phyloP scores from a whole-genome alignment of 306 rosid genomes.

The Cucumis melo region DNA sequence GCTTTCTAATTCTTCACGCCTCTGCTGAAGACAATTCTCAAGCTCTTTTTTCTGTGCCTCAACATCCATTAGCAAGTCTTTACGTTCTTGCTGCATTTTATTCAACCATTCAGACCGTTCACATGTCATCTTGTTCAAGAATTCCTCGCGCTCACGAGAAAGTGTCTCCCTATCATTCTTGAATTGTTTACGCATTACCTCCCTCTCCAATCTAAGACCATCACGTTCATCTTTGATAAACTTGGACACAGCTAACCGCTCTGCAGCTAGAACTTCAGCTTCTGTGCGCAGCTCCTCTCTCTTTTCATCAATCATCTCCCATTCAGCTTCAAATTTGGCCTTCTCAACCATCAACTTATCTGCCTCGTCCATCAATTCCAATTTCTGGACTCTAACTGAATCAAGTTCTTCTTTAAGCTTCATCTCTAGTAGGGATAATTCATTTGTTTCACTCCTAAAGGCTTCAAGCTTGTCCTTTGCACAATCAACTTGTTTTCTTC shows the following conservation, averaged over 20 bases:
- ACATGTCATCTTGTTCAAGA: slow-evolving; percentile 67
- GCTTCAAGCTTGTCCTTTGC: slow-evolving; percentile 51
- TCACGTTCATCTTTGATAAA: slow-evolving; percentile 69
- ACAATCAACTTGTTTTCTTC: slow-evolving; percentile 40
- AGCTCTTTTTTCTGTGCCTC: slow-evolving; percentile 64
- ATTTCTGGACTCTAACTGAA: slow-evolving; percentile 58
- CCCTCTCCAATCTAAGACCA: slow-evolving; percentile 50
- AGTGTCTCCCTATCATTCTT: slow-evolving; percentile 50
- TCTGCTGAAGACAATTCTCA: slow-evolving; percentile 68
- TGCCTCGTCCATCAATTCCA: slow-evolving; percentile 61
- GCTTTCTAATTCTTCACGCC: slow-evolving; percentile 82
- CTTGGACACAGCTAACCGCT: slow-evolving; percentile 50
- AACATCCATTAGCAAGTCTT: slow-evolving; percentile 61
- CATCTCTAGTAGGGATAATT: slow-evolving; percentile 60
- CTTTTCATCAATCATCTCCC: slow-evolving; percentile 92
- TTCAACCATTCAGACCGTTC: slow-evolving; percentile 80
- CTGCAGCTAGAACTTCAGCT: slow-evolving; percentile 51
- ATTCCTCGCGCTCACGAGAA: slow-evolving; percentile 63
- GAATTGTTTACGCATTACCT: slow-evolving; percentile 51
- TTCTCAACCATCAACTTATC: slow-evolving; percentile 69
- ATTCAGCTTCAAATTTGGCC: slow-evolving; percentile 85
- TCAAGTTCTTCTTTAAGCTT: slow-evolving; percentile 92
- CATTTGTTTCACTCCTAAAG: slow-evolving; percentile 67
- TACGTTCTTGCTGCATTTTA: slow-evolving; percentile 84
- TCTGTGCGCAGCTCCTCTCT: slow-evolving; percentile 58